Base-by-base conservation (phyloP, 495 filamentous ascomycete species). In the Immersiella caudata region DNA sequence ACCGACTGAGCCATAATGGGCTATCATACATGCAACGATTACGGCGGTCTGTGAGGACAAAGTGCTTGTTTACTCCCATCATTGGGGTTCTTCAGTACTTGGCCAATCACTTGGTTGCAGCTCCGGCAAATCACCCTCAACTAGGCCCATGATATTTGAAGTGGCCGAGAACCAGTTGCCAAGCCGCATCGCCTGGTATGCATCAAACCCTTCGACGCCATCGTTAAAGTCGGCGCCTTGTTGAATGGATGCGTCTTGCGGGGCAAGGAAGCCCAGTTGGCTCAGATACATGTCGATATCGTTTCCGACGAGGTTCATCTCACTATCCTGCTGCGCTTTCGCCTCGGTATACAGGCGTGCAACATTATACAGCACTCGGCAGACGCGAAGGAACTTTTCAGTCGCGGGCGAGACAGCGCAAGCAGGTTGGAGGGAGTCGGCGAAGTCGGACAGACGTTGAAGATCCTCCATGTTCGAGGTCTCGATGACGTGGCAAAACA, bases 111-210 rank as follows among this genome's bases (percentile, higher is more conserved):
- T 72, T 14, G 82, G 77, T 66, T 85, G 82, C 50, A 88, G 73
- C 18, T 67, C 72, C 18, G 70, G 84, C 62, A 87, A 57, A 72
- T 89, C 87, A 68, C 86, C 86, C 68, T 90, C 87, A 58, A 90
- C 66, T 65, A 91, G 65, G 0, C 84, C 85, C 78, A 90, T 79
- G 77, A 91, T 87, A 70, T 88, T 84, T 50, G 85, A 84, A 70
- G 88, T 89, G 0, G 88, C 86, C 35, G 86, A 88, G 68, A 88
- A 91, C 89, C 88, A 91, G 67, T 88, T 88, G 22, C 85, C 86
- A 11, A 91, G 69, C 64, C 87, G 83, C 52, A 77, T 73, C 7
- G 80, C 77, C 69, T 84, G 81, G 22, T 58, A 55, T 52, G 71
- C 64, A 51, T 64, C 70, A 20, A 72, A 67, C 18, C 70, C 70